Evolutionary conservation across 2,329 filamentous ascomycete genomes (phyloP).

Genomic region (Pezicula neosporulosa): DNA sequence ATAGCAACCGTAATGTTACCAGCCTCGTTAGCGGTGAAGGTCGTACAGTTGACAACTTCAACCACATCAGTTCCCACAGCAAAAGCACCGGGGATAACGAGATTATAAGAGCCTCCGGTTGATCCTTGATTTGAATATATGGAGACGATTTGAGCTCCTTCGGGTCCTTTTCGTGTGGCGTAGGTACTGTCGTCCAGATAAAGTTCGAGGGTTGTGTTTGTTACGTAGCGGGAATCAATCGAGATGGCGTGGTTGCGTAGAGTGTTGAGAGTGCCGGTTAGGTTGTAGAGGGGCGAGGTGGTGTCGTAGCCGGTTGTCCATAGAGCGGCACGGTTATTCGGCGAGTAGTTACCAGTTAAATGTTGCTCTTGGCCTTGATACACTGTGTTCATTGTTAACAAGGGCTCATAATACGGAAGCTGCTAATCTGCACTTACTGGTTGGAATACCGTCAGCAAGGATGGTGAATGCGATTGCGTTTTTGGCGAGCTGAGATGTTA

Average conservation of each 20-base stretch:
- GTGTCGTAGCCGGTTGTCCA: constrained; percentile 36
- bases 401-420: constrained; percentile 8
- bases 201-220: background rate
- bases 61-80: background rate
- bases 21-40: background rate
- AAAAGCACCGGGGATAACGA: background rate
- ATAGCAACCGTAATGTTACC: constrained; percentile 1
- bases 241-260: constrained; percentile 31
- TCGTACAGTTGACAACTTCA: constrained; percentile 1
- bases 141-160: constrained; percentile 1
- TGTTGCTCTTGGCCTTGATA: constrained; percentile 50
- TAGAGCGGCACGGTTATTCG: constrained; percentile 36
- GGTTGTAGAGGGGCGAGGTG: constrained; percentile 30
- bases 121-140: constrained; percentile 1
- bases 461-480: constrained; percentile 44
- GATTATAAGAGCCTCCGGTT: background rate
- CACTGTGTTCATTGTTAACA: constrained; percentile 25
- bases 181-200: background rate
- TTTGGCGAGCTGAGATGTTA: constrained; percentile 27
- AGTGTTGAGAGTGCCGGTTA: constrained; percentile 36
- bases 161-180: constrained; percentile 1
- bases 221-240: background rate
- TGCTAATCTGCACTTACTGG: constrained; percentile 16
- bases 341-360: constrained; percentile 32
- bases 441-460: constrained; percentile 44